These are phyloP conservation scores for Quercus robur DNA, from an alignment of 306 rosid genomes.

Conservation along the genomic window DNA sequence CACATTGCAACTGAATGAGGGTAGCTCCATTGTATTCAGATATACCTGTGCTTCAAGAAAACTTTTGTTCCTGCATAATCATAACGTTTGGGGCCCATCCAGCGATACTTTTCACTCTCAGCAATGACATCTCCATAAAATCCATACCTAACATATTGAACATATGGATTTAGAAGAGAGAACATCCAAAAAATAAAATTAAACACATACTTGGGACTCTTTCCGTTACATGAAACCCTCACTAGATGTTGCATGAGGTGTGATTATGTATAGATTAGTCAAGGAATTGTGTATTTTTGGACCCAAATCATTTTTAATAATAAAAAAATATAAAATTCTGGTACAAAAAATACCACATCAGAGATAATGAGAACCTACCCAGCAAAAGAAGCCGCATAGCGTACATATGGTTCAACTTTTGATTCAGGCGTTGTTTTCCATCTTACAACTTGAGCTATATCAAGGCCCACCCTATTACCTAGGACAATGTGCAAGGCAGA, in stretches of 20 bases:
- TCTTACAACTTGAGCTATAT: conserved; percentile 92
- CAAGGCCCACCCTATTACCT: conserved; percentile 81
- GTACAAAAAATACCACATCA: background rate
- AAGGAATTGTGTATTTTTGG: background rate
- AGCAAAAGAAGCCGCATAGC: conserved; percentile 94
- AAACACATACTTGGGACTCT: background rate
- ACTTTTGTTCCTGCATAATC: conserved; percentile 94
- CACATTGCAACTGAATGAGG: background rate
- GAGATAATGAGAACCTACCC: conserved; percentile 54
- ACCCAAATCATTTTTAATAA: background rate
- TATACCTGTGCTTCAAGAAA: conserved; percentile 75
- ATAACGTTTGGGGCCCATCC: conserved; percentile 98
- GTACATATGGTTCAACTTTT: conserved; percentile 72
- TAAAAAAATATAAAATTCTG: background rate
- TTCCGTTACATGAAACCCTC: background rate
- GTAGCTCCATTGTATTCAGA: background rate
- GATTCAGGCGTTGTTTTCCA: conserved; percentile 76
- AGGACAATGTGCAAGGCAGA: conserved; percentile 87
- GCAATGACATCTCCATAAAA: conserved; percentile 96
- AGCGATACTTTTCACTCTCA: conserved; percentile 90
- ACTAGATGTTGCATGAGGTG: background rate
- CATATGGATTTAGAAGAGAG: conserved; percentile 23
- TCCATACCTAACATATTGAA: conserved; percentile 64
- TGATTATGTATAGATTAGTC: background rate
- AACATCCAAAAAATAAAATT: conserved; percentile 15